Conservation (phyloP, 202 grass and related monocot genomes). For the Dendrocalamus latiflorus region DNA sequence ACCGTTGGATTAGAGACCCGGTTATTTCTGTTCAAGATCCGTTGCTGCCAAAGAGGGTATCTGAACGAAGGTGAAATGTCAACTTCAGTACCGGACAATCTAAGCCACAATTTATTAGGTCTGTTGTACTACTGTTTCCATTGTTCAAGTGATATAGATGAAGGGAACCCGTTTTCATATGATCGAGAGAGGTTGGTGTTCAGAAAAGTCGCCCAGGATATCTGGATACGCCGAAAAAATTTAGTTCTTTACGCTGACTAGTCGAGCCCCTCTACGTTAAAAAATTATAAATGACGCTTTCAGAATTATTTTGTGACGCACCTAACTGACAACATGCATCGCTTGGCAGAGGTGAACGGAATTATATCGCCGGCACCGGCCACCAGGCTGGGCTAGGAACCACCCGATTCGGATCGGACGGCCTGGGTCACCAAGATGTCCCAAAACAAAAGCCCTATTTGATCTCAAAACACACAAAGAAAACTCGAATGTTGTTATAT, state of each 20-base stretch:
- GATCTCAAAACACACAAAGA: background rate
- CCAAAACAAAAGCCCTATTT: background rate
- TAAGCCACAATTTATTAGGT: background rate
- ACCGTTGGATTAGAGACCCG: no score
- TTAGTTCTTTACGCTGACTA: background rate
- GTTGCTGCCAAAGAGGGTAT: background rate
- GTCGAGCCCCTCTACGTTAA: background rate
- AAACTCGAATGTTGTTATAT: no score
- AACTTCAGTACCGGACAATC: background rate
- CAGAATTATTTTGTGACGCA: background rate
- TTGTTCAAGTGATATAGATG: background rate
- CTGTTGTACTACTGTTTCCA: background rate
- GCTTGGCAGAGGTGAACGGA: background rate
- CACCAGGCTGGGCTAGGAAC: background rate
- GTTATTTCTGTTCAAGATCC: no score
- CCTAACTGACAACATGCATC: background rate
- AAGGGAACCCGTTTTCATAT: background rate
- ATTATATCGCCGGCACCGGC: background rate
- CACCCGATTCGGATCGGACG: background rate
- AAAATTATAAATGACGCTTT: background rate
- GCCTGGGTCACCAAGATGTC: background rate
- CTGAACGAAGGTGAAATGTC: background rate
- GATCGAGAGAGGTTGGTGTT: background rate
- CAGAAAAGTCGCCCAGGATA: background rate
- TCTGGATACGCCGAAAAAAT: background rate